Evolutionary conservation across 768 basidiomycete genomes (phyloP).

Genomic region (Dioszegia crocea): DNA sequence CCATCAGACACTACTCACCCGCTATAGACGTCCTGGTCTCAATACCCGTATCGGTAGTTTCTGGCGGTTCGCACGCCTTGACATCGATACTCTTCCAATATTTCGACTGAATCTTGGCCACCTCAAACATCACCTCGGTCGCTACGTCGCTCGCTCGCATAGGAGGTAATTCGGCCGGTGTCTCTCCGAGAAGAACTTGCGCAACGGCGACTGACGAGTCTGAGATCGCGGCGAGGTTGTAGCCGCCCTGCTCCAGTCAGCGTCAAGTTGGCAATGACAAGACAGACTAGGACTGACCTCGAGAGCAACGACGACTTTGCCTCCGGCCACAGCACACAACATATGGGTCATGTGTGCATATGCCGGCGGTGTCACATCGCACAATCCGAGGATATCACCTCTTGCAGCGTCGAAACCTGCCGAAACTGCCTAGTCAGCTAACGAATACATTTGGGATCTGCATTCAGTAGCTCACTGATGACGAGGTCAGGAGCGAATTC

Average conservation of each 20-base stretch:
- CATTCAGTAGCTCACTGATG: conserved; percentile 63
- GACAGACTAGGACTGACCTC: conserved; percentile 63
- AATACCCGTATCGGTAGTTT: conserved; percentile 39
- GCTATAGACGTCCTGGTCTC: conserved; percentile 14
- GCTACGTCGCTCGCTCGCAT: conserved; percentile 70
- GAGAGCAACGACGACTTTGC: conserved; percentile 83
- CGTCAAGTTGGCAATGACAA: neutral
- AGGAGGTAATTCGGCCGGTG: conserved; percentile 69
- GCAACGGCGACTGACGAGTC: conserved; percentile 82
- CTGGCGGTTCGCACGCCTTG: conserved; percentile 73
- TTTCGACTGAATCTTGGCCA: conserved; percentile 78
- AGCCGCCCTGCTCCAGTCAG: conserved; percentile 68
- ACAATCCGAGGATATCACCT: conserved; percentile 88
- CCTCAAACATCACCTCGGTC: conserved; percentile 84
- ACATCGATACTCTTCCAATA: conserved; percentile 86
- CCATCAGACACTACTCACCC: neutral
- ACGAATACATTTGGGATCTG: neutral
- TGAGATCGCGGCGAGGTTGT: conserved; percentile 84
- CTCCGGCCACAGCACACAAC: conserved; percentile 79
- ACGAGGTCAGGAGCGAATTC: conserved; percentile 96
- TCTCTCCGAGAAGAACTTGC: conserved; percentile 79
- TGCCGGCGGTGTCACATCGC: conserved; percentile 81
- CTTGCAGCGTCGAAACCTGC: conserved; percentile 96
- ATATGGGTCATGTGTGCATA: conserved; percentile 99
- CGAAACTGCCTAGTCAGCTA: conserved; percentile 63